Evolutionary conservation across 495 filamentous ascomycete genomes (phyloP).

Genomic region (Friedmanniomyces endolithicus): DNA sequence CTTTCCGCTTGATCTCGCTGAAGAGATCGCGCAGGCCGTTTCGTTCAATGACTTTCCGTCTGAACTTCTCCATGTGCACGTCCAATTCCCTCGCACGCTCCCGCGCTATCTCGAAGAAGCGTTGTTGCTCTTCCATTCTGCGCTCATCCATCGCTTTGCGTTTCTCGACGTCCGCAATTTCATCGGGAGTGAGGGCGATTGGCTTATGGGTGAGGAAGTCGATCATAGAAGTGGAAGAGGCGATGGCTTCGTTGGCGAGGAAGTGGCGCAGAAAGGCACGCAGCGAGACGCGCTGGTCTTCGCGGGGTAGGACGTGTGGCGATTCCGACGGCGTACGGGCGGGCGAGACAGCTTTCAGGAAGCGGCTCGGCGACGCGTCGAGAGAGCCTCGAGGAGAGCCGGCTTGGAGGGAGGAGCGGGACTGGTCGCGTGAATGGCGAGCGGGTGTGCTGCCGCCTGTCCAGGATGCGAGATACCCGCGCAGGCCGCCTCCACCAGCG

Average conservation of each 20-base stretch:
- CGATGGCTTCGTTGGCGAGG: constrained; percentile 70
- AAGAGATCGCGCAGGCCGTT: constrained; percentile 92
- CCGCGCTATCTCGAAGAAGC: constrained; percentile 89
- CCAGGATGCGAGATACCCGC: constrained; percentile 26
- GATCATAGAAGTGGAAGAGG: constrained; percentile 63
- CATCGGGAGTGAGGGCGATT: constrained; percentile 64
- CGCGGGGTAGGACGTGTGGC: constrained; percentile 53
- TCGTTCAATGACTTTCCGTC: constrained; percentile 59
- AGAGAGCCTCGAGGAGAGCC: constrained; percentile 41
- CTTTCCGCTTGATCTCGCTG: constrained; percentile 77
- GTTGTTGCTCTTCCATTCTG: constrained; percentile 78
- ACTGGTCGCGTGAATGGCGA: constrained; percentile 17
- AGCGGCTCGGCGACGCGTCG: constrained; percentile 20
- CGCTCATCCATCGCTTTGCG: constrained; percentile 77
- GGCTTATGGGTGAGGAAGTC: constrained; percentile 67
- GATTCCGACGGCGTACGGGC: not conserved
- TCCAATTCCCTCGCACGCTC: constrained; percentile 84
- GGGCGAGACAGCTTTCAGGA: not conserved
- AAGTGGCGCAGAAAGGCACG: constrained; percentile 78
- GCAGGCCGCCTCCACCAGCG: constrained; percentile 21
- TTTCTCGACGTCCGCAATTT: constrained; percentile 61
- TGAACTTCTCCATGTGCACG: constrained; percentile 89
- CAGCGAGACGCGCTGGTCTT: constrained; percentile 83
- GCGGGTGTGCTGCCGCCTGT: constrained; percentile 16
- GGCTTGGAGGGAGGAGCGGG: constrained; percentile 15